Base-by-base conservation (phyloP, 805 yeast species). In the Lipomyces japonicus region DNA sequence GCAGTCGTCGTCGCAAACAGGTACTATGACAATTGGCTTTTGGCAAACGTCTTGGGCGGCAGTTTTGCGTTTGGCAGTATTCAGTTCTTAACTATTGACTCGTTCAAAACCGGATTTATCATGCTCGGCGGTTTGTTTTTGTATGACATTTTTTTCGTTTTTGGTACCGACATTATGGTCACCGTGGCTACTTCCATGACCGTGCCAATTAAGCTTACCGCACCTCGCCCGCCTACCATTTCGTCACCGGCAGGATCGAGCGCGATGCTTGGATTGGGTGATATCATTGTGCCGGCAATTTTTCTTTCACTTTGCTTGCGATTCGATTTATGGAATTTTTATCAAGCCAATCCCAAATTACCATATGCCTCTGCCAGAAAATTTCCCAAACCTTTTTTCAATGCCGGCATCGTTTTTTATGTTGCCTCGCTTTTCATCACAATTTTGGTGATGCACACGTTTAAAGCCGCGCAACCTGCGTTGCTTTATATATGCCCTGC, bases 111-210 rank as follows among this genome's bases (percentile, higher is more conserved):
- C 1, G 81, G 78, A 2, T 59, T 70, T 14, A 53, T 76, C 9
- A 60, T 81, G 30, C 65, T 83, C 22, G 50, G 58, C 2, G 76
- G 76, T 2, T 71, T 83, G 38, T 80, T 82, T 58, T 55, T 76
- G 36, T 83, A 82, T 63, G 89, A 83, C 62, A 71, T 80, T 36
- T 81, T 75, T 62, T 83, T 83, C 66, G 89, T 83, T 1, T 84
- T 81, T 64, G 78, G 75, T 3, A 74, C 85, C 0, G 72, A 75
- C 30, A 70, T 80, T 3, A 83, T 83, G 89, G 69, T 73, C 34
- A 71, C 78, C 1, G 88, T 82, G 18, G 88, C 87, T 4, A 71
- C 74, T 2, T 61, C 63, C 4, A 58, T 82, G 21, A 76, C 78
- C 2, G 68, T 77, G n/a, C 88, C 88, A 0, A 69, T 74, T 40